phyloP scores from a whole-genome alignment of 2,329 filamentous ascomycete species.

The Aureobasidium sp. region DNA sequence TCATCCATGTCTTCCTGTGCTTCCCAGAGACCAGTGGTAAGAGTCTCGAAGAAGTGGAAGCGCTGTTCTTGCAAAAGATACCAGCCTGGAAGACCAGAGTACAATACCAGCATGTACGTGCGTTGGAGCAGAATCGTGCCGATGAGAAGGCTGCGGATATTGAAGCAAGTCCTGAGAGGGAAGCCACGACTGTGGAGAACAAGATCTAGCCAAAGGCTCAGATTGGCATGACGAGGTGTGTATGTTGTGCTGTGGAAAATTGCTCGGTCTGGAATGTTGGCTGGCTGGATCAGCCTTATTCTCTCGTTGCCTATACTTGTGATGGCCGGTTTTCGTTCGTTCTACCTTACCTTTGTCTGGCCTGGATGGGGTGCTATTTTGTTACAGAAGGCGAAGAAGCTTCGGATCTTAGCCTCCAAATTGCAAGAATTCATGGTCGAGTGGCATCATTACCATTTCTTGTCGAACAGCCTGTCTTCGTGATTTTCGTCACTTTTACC shows the following conservation, averaged over 20 bases:
- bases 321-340: background rate
- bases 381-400: no score
- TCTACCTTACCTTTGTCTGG: background rate
- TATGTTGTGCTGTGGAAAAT: background rate
- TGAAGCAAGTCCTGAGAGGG: conserved; percentile 18
- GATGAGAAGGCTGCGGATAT: conserved; percentile 19
- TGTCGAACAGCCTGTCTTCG: no score
- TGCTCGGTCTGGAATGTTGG: background rate
- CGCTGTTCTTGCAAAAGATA: conserved; percentile 57
- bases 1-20: conserved; percentile 60
- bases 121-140: conserved; percentile 21
- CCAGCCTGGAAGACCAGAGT: conserved; percentile 50
- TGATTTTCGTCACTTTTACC: no score
- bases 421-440: background rate
- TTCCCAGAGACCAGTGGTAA: conserved; percentile 28
- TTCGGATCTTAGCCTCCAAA: background rate
- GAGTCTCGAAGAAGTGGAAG: conserved; percentile 36
- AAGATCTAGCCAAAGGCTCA: no score
- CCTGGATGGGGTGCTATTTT: no score
- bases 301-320: background rate
- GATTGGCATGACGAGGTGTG: background rate
- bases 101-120: conserved; percentile 17
- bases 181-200: background rate
- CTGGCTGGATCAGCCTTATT: background rate
- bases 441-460: no score